Base-by-base conservation (phyloP, 768 basidiomycete genomes). In the Antrodiella citrinella region DNA sequence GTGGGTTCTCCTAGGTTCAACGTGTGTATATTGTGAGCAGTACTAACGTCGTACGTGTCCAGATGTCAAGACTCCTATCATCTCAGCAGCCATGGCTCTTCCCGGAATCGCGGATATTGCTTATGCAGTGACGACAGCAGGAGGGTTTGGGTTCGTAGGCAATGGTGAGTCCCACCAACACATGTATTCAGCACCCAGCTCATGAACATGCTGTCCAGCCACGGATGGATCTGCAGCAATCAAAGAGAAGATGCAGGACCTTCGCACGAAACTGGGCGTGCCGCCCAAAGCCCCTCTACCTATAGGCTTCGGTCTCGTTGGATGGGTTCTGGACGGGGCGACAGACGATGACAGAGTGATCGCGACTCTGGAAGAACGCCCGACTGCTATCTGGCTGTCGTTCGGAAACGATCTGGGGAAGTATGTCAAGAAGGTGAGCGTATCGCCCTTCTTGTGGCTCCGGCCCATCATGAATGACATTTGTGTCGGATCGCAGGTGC, bases 101-200 rank as follows among this genome's bases (percentile, higher is more conserved):
- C 82, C 77, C 3, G 75, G 79, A 53, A 84, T 86, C 40, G 85
- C 82, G 63, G 47, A 45, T 43, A 50, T 56, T 7, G 59, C 47
- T 39, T 22, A 80, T 4, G 70, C 76, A 41, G 81, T 85, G 30
- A 72, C 76, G 9, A 69, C 72, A 1, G 85, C 69, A 12, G 88
- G 88, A 18, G 87, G 83, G 18, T 81, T 89, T 50, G 87, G 86
- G 3, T 86, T 90, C 59, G 56, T 86, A 0, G 71, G 77, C 13
- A 71, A 77, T 62, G 80, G 84, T 82, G 53, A 9, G 57, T 26
- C 41, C 35, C n/a, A 19, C 41, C 23, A 20, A 11, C 19, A 22
- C n/a, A 39, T 48, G 3, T 48, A 46, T 12, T 35, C n/a, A 4
- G n/a, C 23, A 15, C 24, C 15, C 18, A 20, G 23, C 23, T 43